Base-by-base conservation (phyloP, 345 rosid genomes). In the Kernera saxatilis region DNA sequence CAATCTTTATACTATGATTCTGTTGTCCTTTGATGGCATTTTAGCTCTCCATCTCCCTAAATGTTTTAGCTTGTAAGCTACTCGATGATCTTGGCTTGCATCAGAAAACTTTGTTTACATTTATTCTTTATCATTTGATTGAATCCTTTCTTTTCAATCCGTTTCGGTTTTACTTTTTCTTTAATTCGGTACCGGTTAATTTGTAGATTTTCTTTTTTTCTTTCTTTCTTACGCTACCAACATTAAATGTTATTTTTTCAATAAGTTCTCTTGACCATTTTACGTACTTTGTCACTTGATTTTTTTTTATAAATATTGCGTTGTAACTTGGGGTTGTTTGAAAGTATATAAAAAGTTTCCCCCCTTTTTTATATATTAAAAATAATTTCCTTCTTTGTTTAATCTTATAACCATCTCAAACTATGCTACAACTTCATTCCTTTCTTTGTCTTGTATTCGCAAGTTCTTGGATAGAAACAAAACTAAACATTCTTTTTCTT, bases 391-490 rank as follows among this genome's bases (percentile, higher is more conserved):
- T 40, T 43, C 6, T 33, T 55, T 22, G 17, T 23, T 17, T 33
- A 52, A 61, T 40, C 19, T 53, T 64, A 13, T 35, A 43, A 72
- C 70, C 62, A 52, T 71, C 46, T 62, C 63, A 52, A 52, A 51
- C 51, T n/a, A 30, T 40, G 8, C 29, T n/a, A 53, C 35, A 64
- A 15, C 48, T 43, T 33, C 71, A 65, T 73, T 37, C 67, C 44
- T 39, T 56, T 36, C 4, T 56, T 73, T 73, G 77, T 65, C 77
- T 66, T 48, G 67, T 73, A 54, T 65, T 65, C 64, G 33, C 11
- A 46, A 73, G 51, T 19, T 65, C 44, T 46, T 65, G 66, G 67
- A 65, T 66, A 66, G 49, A 73, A 73, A 73, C 77, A 73, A 73
- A 73, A 73, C 44, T 0, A 73, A 73, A 73, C 77, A 73, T 65